Base-by-base conservation (phyloP, 176 grass and related monocot genomes). In the Phoenix roebelenii region DNA sequence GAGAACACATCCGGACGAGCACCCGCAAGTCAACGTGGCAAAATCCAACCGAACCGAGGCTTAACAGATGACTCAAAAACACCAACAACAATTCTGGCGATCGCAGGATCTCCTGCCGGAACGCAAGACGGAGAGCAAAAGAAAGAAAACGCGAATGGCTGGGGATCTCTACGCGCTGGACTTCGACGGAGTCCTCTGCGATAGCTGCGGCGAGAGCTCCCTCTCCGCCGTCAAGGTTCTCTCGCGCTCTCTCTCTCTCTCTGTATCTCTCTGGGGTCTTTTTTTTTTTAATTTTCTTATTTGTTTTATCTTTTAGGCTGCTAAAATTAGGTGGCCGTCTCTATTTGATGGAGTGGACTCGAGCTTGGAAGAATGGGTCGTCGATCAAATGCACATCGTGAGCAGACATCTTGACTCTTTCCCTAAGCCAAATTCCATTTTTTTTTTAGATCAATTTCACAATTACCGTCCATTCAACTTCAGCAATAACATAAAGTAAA, bases 201-300 rank as follows among this genome's bases (percentile, higher is more conserved):
- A 96, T 80, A 96, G 86, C 77, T 96, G 91, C 69, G 83, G 86
- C 18, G 86, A 96, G 77, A 96, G 86, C 86, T 87, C 91, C 57
- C 79, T 74, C 86, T 90, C 91, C 60, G 86, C 91, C 63, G 57
- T 96, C 54, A 90, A 90, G 91, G 91, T 81, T 44, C 35, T 44
- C 35, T 12, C 48, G 67, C 54, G 22, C 51, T 35, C 17, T 15
- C 16, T 3, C 1, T 15, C 20, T 23, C 14, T 30, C 55, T 56
- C 56, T 5, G 20, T 23, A 16, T 1, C 3, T 22, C 25, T 1
- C n/a, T 14, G 28, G 5, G 22, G 20, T 16, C 6, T 12, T 2
- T 10, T 16, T 1, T 17, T 54, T 24, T 3, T 30, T 3, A 0
- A 18, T 53, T 3, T 12, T 5, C 2, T 59, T 7, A 10, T 55